phyloP scores from a whole-genome alignment of 2,329 filamentous ascomycete species.

The Penicillium sp. region DNA sequence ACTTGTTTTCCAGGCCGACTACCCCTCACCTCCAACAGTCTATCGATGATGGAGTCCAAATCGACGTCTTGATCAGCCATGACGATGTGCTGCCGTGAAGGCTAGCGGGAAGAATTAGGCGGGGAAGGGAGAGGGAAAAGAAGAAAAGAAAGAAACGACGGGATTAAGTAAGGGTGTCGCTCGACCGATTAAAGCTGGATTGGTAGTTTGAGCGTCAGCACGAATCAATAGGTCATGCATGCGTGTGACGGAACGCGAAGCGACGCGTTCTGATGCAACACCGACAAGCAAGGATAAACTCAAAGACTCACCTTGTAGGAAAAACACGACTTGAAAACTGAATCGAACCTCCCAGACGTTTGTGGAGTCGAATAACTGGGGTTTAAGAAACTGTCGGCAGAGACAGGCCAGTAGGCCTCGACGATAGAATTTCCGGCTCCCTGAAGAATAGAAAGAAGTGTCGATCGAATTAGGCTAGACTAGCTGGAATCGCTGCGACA shows the following conservation, averaged over 20 bases:
- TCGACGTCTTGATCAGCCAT: constrained; percentile 88
- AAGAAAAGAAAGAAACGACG: constrained; percentile 20
- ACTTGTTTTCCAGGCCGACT: constrained; percentile 98
- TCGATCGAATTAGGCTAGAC: not conserved
- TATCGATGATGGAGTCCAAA: constrained; percentile 98
- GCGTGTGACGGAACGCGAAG: not conserved
- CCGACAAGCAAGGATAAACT: not conserved
- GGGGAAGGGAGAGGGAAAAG: constrained; percentile 20
- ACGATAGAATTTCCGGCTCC: constrained; percentile 1
- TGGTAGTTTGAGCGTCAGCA: not conserved
- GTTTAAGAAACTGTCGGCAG: not conserved
- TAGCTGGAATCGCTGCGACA: not conserved
- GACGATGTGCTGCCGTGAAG: constrained; percentile 38
- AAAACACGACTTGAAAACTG: not conserved
- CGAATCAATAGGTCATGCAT: not conserved
- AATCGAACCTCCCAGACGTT: constrained; percentile 4
- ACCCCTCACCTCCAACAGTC: constrained; percentile 93
- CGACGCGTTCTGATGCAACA: constrained; percentile 2
- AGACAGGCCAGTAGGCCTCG: constrained; percentile 9
- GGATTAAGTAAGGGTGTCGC: not conserved
- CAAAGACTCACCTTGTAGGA: not conserved
- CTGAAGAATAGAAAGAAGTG: not conserved
- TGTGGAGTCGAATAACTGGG: constrained; percentile 1
- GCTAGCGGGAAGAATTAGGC: constrained; percentile 21
- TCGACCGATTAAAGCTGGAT: not conserved